A percentile compares a stretch with the other conserved stretches of the same genome.
Conservation (phyloP, 495 filamentous ascomycete species). For the Podospora appendiculata region DNA sequence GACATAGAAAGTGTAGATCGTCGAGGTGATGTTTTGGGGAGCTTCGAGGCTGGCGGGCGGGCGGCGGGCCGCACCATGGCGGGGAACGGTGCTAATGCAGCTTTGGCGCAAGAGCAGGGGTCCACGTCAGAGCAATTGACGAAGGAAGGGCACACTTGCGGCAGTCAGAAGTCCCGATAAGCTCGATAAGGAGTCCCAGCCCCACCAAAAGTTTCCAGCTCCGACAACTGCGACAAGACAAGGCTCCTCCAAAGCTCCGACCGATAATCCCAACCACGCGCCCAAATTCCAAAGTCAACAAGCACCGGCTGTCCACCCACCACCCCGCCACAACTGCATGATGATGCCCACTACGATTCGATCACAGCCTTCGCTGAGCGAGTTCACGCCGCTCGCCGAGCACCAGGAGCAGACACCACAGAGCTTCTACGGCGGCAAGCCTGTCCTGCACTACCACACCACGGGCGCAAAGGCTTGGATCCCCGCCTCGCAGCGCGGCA, state of each 20-base stretch:
- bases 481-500: constrained; percentile 30
- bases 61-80: too few species aligned
- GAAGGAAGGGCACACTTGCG: neutral
- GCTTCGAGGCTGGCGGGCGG: too few species aligned
- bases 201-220: constrained; percentile 17
- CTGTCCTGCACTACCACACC: constrained; percentile 72
- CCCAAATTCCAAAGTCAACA: neutral
- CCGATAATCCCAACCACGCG: too few species aligned
- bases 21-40: too few species aligned
- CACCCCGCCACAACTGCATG: constrained; percentile 1
- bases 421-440: constrained; percentile 72
- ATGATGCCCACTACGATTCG: constrained; percentile 36
- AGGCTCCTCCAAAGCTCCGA: too few species aligned
- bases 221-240: neutral
- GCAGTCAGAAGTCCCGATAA: constrained; percentile 7
- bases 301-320: neutral
- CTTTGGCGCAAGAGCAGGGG: neutral
- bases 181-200: constrained; percentile 12
- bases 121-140: too few species aligned
- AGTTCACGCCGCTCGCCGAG: constrained; percentile 65
- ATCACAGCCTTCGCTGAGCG: constrained; percentile 29
- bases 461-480: constrained; percentile 54
- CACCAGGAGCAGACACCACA: constrained; percentile 80
- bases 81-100: neutral
- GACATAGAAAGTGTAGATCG: too few species aligned